Evolutionary conservation across 805 yeast species (phyloP), one percentile per base, ranked within the genome.

Genomic region (Geotrichum ghanense): DNA sequence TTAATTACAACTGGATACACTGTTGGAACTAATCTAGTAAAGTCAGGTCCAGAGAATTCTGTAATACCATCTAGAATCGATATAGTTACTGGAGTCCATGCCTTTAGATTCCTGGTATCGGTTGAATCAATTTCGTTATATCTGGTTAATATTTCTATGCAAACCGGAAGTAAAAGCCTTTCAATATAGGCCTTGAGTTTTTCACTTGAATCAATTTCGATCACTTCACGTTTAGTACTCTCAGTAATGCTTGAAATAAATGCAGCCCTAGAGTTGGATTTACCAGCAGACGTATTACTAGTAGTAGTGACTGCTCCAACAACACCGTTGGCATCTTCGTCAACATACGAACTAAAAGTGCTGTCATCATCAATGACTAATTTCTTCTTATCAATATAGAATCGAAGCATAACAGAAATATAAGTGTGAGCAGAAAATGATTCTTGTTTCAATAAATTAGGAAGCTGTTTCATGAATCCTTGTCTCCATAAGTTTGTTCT

Each of bases 41-140:
- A 62, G 42, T 64, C 63, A 10, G 48, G 49, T 31, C 52, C 84
- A 55, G 83, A 84, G 53, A 92, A 73, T 57, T 80, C 84, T 42
- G 78, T 76, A 57, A 81, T 82, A 2, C 95, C 96, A 60, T 83
- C 88, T 52, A 82, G 68, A 21, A 92, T 83, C 60, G 84, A 95
- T 26, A 85, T 82, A 35, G 90, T 87, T 17, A 92, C 97, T 0
- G 97, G 97, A 56, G 83, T 74, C 94, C 97, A 83, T 2, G 94
- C 81, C 16, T 76, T 71, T 41, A 90, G 78, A 61, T 85, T 85
- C 57, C 95, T 76, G 45, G 76, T 78, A 62, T 84, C 90, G 3
- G 77, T 64, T 45, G 68, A 69, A 51, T 83, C 95, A 54, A 89
- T 71, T 1, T 73, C 71, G 25, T 79, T 73, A 61, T 78, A 89